Evolutionary conservation across 768 basidiomycete species (phyloP).

Genomic region (Collybia nuda): DNA sequence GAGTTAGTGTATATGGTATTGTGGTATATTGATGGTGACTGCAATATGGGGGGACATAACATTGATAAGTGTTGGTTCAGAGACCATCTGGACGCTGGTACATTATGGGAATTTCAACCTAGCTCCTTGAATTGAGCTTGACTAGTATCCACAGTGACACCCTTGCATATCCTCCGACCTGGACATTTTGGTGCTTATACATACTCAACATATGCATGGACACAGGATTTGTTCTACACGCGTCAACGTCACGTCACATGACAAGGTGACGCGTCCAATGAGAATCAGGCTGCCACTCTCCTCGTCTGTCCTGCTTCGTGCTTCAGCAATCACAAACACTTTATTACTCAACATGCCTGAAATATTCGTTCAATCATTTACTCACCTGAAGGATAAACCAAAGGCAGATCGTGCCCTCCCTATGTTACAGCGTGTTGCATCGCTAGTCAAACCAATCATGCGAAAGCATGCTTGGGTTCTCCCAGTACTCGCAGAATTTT

Average conservation of each 20-base stretch:
- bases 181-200: too few relatives aligned
- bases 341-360: constrained; percentile 42
- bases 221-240: too few relatives aligned
- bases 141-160: too few relatives aligned
- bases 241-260: constrained; percentile 1
- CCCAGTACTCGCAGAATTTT: constrained; percentile 84
- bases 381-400: constrained; percentile 68
- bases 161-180: too few relatives aligned
- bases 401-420: constrained; percentile 66
- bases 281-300: neutral
- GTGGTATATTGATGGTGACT: too few relatives aligned
- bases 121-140: too few relatives aligned
- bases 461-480: constrained; percentile 78
- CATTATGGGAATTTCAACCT: neutral
- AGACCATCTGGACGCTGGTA: neutral
- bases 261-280: neutral
- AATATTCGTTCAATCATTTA: constrained; percentile 62
- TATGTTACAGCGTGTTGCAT: constrained; percentile 68
- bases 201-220: too few relatives aligned
- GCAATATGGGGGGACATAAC: too few relatives aligned
- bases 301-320: too few relatives aligned
- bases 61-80: neutral
- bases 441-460: constrained; percentile 94
- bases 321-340: too few relatives aligned
- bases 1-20: neutral